Evolutionary conservation across 345 rosid genomes (phyloP).

Genomic region (Citrus sinensis): DVS_A1.0 CM039168.1:28094501-28095000

Average conservation of each 20-base stretch:
- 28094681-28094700: background rate
- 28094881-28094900: background rate
- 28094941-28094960: background rate
- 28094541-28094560: no score
- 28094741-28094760: background rate
- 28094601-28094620: no score
- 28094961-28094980: background rate
- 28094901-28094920: background rate
- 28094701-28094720: background rate
- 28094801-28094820: background rate
- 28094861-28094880: background rate
- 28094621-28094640: background rate
- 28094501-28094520: no score
- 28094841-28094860: background rate
- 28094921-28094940: no score
- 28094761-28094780: background rate
- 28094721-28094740: no score
- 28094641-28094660: background rate
- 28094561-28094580: no score
- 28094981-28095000: constrained; percentile 24
- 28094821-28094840: background rate
- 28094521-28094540: no score
- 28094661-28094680: background rate
- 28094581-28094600: no score
- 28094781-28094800: background rate